Percentiles rank a stretch among this genome's conserved stretches.
Evolutionary conservation across 768 basidiomycete genomes (phyloP).

Genomic region (Leucosporidium creatinivorum): DNA sequence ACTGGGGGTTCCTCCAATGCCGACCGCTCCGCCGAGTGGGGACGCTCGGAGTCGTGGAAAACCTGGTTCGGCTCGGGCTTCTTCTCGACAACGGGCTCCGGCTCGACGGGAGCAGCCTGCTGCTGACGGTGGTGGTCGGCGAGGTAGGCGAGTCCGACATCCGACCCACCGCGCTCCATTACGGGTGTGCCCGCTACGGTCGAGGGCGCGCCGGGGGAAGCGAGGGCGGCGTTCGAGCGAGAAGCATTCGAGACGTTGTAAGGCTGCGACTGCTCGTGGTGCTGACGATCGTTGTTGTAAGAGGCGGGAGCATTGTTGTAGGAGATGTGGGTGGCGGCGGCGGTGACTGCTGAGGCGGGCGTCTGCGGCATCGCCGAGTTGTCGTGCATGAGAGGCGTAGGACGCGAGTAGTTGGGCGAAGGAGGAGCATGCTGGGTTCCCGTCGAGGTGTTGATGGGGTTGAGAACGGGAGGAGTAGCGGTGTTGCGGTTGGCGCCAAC

Average conservation of each 20-base stretch:
- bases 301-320: background rate
- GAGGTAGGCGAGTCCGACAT: too few relatives aligned
- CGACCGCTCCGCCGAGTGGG: too few relatives aligned
- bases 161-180: too few relatives aligned
- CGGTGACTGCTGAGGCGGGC: slow-evolving; percentile 1
- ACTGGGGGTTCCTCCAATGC: too few relatives aligned
- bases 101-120: too few relatives aligned
- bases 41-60: too few relatives aligned
- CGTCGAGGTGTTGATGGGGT: background rate
- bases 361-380: background rate
- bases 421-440: background rate
- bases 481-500: background rate
- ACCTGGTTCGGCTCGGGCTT: too few relatives aligned
- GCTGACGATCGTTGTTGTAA: background rate
- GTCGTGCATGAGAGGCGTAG: background rate
- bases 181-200: too few relatives aligned
- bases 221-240: background rate
- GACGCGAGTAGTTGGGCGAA: slow-evolving; percentile 9
- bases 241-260: background rate
- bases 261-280: background rate
- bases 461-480: background rate
- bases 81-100: too few relatives aligned
- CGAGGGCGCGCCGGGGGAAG: slow-evolving; percentile 13
- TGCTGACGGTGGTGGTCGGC: too few relatives aligned
- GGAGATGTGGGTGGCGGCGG: too few relatives aligned